phyloP scores from a whole-genome alignment of 495 filamentous ascomycete species.

The Platismatia glauca region DNA sequence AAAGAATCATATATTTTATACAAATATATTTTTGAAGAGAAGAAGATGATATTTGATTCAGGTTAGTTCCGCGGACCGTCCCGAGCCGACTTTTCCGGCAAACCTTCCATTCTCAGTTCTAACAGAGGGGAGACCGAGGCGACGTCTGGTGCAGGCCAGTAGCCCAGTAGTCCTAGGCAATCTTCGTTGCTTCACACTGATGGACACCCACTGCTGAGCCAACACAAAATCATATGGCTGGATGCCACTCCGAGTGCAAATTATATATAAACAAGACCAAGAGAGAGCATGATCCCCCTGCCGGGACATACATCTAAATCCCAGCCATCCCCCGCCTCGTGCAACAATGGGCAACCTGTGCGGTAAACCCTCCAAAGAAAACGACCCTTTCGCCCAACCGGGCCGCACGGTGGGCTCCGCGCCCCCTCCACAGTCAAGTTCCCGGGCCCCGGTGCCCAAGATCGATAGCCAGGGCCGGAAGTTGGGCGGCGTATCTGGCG shows the following conservation, averaged over 20 bases:
- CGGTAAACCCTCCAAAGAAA: conserved; percentile 38
- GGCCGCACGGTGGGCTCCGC: conserved; percentile 54
- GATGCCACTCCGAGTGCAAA: neutral
- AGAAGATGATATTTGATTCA: neutral
- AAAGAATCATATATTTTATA: neutral
- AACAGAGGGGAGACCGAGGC: neutral
- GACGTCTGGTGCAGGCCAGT: neutral
- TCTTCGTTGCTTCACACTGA: neutral
- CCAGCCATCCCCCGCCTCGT: neutral
- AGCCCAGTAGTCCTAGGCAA: too few relatives aligned
- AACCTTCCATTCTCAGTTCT: neutral
- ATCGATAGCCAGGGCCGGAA: conserved; percentile 14
- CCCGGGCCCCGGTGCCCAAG: conserved; percentile 15
- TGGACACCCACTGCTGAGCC: neutral
- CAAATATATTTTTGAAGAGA: neutral
- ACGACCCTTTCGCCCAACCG: conserved; percentile 47
- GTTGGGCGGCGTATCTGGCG: conserved; percentile 7
- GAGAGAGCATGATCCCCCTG: neutral
- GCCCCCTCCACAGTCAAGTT: conserved; percentile 28
- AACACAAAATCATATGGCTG: neutral
- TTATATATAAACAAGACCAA: too few relatives aligned
- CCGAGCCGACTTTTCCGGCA: neutral
- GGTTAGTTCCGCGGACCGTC: neutral
- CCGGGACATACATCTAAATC: neutral
- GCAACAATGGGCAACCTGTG: conserved; percentile 65